Evolutionary conservation across 306 rosid species (phyloP).

Genomic region (Adenanthera pavonina): DNA sequence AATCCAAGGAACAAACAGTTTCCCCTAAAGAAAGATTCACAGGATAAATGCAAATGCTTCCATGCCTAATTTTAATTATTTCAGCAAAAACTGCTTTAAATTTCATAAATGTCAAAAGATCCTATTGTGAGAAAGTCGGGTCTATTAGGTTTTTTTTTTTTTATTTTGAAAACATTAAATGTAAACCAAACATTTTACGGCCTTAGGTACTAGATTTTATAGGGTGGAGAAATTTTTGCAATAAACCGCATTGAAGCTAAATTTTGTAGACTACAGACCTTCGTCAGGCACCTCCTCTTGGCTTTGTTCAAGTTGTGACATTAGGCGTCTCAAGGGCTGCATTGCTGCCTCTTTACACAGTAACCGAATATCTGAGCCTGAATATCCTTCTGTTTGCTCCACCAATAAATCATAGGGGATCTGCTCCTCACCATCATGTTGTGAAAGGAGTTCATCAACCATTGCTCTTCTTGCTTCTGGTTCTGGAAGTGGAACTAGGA

Average conservation of each 20-base stretch:
- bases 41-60: not conserved
- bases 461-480: slow-evolving; percentile 89
- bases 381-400: slow-evolving; percentile 75
- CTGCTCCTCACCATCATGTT: slow-evolving; percentile 57
- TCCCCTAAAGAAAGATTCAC: not conserved
- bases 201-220: not conserved
- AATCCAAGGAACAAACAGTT: slow-evolving; percentile 6
- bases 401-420: slow-evolving; percentile 81
- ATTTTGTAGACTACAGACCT: slow-evolving; percentile 57
- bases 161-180: no score
- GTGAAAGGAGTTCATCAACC: slow-evolving; percentile 86
- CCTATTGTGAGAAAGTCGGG: not conserved
- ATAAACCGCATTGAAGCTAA: not conserved
- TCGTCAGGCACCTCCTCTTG: slow-evolving; percentile 77
- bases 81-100: not conserved
- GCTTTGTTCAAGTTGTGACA: slow-evolving; percentile 75
- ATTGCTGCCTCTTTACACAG: slow-evolving; percentile 97
- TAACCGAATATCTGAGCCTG: slow-evolving; percentile 93
- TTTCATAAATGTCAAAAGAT: not conserved
- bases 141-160: no score
- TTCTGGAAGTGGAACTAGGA: slow-evolving; percentile 96
- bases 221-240: not conserved
- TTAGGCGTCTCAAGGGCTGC: slow-evolving; percentile 95
- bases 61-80: not conserved
- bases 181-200: not conserved